Evolutionary conservation across 2,329 filamentous ascomycete genomes (phyloP), one percentile per base, ranked within the genome.

Genomic region (Colletotrichum higginsianum): DNA sequence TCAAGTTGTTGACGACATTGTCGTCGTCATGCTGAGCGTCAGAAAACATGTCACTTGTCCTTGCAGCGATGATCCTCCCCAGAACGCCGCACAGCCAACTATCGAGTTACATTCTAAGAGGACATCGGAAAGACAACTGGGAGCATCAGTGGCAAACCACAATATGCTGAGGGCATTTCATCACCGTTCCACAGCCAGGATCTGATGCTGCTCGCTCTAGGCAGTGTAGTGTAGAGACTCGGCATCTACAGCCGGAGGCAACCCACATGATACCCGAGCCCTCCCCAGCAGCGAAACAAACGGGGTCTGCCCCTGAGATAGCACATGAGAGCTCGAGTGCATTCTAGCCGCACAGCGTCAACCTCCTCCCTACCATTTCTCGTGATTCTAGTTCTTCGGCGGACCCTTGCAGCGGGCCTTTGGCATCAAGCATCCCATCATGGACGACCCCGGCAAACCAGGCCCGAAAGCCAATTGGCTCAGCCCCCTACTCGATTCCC

Each of bases 381-480:
- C 18, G 44, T 15, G 4, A 21, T 47, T 21, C 42, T 5, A 30
- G 23, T 18, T 23, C 8, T 5, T 8, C n/a, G n/a, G 12, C 2
- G 7, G 18, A 23, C 57, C 26, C 18, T 49, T 47, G 16, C 8
- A 13, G 40, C 12, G 18, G 9, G 40, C 42, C 21, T 35, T 35
- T 0, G 18, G 15, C 15, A 26, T 49, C 44, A 38, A 23, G 18
- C 44, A 38, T 35, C 30, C 8, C 30, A 35, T 12, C 26, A 38
- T 21, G 44, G 46, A 30, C 30, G 13, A 40, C 26, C 30, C 44
- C 58, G 13, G 26, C 26, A 18, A 38, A 12, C 44, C 18, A 61
- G n/a, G 2, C 18, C 58, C 30, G n/a, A 61, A 49, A 49, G 58
- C 58, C 58, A 50, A 61, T 50, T 61, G 60, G 61, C 61, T 53